These are phyloP conservation scores for Chenopodium suecicum DNA, from an alignment of 148 eudicot species.

Conservation along the genomic window DNA sequence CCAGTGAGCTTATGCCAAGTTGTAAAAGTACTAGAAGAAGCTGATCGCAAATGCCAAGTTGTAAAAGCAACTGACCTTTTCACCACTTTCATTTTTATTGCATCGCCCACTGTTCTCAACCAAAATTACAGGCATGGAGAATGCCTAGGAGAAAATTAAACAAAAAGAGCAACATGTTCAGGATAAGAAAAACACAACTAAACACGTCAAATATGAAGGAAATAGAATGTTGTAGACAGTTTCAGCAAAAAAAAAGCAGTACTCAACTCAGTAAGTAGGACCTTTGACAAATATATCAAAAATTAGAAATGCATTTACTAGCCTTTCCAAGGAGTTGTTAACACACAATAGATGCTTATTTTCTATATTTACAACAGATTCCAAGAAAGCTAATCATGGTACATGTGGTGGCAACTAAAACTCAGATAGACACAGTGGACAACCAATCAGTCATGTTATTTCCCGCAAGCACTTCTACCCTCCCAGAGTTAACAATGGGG, in stretches of 20 bases:
- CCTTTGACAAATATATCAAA: neutral
- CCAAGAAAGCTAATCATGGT: neutral
- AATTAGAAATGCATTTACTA: neutral
- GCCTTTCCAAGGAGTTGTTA: neutral
- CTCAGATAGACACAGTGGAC: neutral
- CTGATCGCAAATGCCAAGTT: neutral
- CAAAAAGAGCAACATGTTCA: neutral
- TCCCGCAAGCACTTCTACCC: neutral
- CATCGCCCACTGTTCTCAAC: constrained; percentile 99
- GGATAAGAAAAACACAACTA: neutral
- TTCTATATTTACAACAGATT: neutral
- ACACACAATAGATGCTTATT: neutral
- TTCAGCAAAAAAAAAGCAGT: neutral
- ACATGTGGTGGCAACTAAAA: neutral
- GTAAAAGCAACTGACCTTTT: constrained; percentile 69
- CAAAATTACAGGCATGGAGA: constrained; percentile 70
- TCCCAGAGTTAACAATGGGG: neutral
- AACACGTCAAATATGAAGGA: too few relatives aligned
- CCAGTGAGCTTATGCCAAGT: neutral
- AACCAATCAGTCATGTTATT: neutral
- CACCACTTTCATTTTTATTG: constrained; percentile 73
- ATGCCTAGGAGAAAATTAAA: constrained; percentile 43
- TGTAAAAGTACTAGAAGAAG: constrained; percentile 2
- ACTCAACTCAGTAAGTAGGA: neutral
- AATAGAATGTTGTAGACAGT: neutral